These are phyloP conservation scores for Raffaelea albimanens DNA, from an alignment of 2,329 filamentous ascomycete genomes.

Conservation along the genomic window DNA sequence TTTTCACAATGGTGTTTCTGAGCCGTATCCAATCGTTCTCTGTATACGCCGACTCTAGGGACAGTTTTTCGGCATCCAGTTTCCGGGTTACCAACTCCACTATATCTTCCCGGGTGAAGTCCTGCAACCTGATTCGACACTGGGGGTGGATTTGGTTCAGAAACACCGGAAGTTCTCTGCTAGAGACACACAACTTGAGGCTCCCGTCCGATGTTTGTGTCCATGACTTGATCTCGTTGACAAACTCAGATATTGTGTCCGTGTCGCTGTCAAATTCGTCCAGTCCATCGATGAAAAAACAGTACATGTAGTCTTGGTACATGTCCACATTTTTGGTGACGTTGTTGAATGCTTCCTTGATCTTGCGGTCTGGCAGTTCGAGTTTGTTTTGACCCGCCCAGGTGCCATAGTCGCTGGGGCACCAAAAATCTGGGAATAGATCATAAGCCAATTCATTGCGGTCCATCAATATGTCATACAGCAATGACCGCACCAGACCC, in stretches of 20 bases:
- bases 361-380: not conserved
- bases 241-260: not conserved
- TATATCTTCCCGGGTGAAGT: not conserved
- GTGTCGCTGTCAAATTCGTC: constrained; percentile 2
- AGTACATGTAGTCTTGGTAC: not conserved
- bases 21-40: not conserved
- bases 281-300: constrained; percentile 1
- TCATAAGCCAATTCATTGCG: not conserved
- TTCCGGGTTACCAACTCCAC: not conserved
- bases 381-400: not conserved
- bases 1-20: not conserved
- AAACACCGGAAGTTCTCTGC: not conserved
- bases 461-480: not conserved
- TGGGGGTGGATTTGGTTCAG: not conserved
- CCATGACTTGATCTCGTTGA: not conserved
- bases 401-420: not conserved
- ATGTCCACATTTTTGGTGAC: not conserved
- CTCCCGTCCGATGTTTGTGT: not conserved
- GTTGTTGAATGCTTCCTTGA: not conserved
- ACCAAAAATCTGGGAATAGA: not conserved
- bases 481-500: not conserved
- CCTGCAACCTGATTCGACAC: not conserved
- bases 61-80: not conserved
- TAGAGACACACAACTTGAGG: not conserved
- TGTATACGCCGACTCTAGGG: not conserved